Evolutionary conservation across 1,139 yeast species (phyloP).

Genomic region (Nadsonia commutata): DNA sequence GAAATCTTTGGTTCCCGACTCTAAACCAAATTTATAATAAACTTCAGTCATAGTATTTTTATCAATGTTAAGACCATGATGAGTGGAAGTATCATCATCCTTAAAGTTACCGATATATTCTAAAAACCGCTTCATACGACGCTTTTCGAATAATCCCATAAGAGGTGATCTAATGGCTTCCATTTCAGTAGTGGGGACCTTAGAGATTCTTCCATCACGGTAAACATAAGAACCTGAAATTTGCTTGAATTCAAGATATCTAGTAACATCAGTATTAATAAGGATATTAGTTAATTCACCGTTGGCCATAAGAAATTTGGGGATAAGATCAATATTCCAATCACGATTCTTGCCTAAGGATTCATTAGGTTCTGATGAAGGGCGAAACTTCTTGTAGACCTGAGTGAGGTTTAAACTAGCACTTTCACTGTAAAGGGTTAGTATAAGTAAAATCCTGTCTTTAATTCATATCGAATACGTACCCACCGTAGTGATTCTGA

Average conservation of each 20-base stretch:
- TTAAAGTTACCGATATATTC: conserved; percentile 76
- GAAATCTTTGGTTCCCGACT: conserved; percentile 86
- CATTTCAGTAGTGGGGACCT: conserved; percentile 83
- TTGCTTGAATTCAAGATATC: conserved; percentile 92
- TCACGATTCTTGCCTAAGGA: conserved; percentile 83
- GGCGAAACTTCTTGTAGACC: conserved; percentile 30
- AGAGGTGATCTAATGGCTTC: conserved; percentile 86
- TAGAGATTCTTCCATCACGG: conserved; percentile 80
- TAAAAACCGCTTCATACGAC: conserved; percentile 83
- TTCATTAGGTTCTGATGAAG: conserved; percentile 44
- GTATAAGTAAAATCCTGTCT: not conserved
- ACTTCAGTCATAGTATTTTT: conserved; percentile 85
- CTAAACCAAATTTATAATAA: conserved; percentile 78
- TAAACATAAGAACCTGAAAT: conserved; percentile 90
- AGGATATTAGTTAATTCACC: conserved; percentile 94
- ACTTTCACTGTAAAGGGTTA: conserved; percentile 28
- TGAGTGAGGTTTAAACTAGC: conserved; percentile 48
- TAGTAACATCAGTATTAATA: conserved; percentile 88
- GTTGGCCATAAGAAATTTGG: conserved; percentile 93
- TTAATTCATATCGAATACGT: conserved; percentile 6
- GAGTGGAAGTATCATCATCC: conserved; percentile 67
- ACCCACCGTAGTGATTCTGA: conserved; percentile 88
- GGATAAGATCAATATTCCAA: conserved; percentile 96
- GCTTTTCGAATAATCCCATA: conserved; percentile 93
- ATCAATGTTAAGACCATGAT: conserved; percentile 73